Conservation (phyloP, 371 early-diverging fungal genomes). For the Actinomortierella wolfii region DNA sequence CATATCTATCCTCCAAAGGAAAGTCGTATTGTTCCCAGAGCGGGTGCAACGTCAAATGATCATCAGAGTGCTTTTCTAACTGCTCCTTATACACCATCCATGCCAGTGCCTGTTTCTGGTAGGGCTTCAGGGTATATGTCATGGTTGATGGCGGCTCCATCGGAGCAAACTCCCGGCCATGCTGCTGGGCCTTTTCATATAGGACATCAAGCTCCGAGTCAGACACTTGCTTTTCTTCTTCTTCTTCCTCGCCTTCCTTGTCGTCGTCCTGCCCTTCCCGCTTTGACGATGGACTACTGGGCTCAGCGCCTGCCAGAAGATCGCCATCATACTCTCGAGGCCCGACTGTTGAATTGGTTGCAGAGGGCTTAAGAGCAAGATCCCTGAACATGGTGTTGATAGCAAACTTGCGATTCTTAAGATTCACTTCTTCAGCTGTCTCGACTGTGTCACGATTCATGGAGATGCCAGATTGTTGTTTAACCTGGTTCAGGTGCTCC, state of each 20-base stretch:
- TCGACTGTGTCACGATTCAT: conserved; percentile 37
- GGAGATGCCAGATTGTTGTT: conserved; percentile 1
- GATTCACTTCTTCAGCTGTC: conserved; percentile 34
- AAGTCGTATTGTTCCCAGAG: conserved; percentile 68
- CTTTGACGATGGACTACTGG: background rate
- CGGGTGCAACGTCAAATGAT: conserved; percentile 60
- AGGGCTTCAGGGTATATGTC: conserved; percentile 59
- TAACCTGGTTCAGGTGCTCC: background rate
- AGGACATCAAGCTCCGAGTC: conserved; percentile 63
- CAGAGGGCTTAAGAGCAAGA: conserved; percentile 48
- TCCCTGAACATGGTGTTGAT: conserved; percentile 50
- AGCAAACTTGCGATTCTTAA: conserved; percentile 50
- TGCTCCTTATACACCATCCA: conserved; percentile 70
- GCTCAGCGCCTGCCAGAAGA: conserved; percentile 5
- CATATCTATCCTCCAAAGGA: conserved; percentile 40
- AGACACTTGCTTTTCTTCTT: conserved; percentile 55
- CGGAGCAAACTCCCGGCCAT: conserved; percentile 56
- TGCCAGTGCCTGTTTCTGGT: conserved; percentile 65
- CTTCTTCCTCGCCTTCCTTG: conserved; percentile 26
- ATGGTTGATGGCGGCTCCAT: conserved; percentile 58
- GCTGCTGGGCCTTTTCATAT: conserved; percentile 64
- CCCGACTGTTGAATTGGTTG: conserved; percentile 30
- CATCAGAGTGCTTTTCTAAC: conserved; percentile 19
- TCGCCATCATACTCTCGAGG: conserved; percentile 30
- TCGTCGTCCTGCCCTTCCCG: conserved; percentile 6